Conservation (phyloP, 441 rosid genomes). For the Adansonia gregorii region DNA sequence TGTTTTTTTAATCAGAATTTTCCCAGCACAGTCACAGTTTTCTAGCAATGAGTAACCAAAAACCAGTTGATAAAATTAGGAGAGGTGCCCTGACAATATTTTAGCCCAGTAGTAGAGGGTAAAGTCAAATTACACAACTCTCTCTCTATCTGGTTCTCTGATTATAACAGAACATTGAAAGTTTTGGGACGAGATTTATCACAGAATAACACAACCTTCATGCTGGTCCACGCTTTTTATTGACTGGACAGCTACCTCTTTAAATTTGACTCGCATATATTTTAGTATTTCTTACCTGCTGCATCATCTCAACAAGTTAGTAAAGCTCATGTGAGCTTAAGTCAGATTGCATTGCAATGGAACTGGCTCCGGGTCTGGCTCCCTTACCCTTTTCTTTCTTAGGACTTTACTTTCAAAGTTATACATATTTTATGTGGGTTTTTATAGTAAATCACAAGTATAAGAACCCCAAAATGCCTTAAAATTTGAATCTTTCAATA, state of each 20-base stretch:
- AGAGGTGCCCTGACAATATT: constrained; percentile 14
- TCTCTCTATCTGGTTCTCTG: background rate
- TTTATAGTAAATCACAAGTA: too few species aligned
- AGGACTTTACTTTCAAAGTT: too few species aligned
- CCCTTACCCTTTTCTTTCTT: background rate
- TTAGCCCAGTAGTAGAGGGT: background rate
- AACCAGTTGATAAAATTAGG: background rate
- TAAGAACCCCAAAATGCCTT: background rate
- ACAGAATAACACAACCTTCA: background rate
- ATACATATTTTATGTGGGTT: too few species aligned
- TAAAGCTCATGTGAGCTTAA: background rate
- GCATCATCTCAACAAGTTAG: background rate
- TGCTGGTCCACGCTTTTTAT: background rate
- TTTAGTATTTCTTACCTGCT: background rate
- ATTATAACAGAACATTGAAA: too few species aligned
- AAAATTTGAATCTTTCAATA: background rate
- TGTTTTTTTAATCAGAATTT: background rate
- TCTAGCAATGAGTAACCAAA: constrained; percentile 13
- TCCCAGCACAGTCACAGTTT: constrained; percentile 18
- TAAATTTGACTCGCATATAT: background rate
- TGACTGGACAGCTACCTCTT: constrained; percentile 25
- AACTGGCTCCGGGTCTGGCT: too few species aligned
- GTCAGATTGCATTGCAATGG: background rate
- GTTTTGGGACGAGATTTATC: too few species aligned
- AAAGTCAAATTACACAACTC: constrained; percentile 26